These are phyloP conservation scores for Staphylotrichum longicolle DNA, from an alignment of 495 filamentous ascomycete genomes.

Conservation along the genomic window DNA sequence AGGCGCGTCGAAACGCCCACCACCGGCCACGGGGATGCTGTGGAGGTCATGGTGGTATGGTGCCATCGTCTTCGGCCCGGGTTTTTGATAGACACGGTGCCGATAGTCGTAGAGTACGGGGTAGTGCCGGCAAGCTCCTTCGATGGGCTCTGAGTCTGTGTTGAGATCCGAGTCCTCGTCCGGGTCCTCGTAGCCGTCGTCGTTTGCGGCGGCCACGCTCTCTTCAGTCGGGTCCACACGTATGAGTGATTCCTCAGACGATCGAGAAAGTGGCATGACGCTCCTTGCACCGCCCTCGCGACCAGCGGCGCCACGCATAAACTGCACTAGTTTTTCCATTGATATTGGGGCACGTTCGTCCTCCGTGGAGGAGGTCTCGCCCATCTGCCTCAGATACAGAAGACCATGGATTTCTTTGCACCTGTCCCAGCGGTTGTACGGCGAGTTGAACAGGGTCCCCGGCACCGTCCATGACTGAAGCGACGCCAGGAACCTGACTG, in stretches of 20 bases:
- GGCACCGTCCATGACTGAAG: not conserved
- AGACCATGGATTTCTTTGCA: not conserved
- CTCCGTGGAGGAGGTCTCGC: not conserved
- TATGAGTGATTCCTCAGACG: not conserved
- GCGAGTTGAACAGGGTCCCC: not conserved
- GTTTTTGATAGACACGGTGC: slow-evolving; percentile 2
- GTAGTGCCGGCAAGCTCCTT: not conserved
- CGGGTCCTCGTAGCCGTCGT: slow-evolving; percentile 1
- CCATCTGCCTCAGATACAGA: not conserved
- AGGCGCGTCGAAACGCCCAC: too few species aligned
- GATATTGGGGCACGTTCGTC: not conserved
- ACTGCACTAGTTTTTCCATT: not conserved
- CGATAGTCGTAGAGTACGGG: not conserved
- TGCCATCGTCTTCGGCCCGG: not conserved
- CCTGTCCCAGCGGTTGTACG: slow-evolving; percentile 2
- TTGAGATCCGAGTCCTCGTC: slow-evolving; percentile 4
- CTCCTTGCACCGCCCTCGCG: not conserved
- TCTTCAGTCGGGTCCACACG: not conserved
- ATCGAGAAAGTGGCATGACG: not conserved
- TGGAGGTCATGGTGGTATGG: slow-evolving; percentile 1
- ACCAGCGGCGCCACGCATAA: not conserved
- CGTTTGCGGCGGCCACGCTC: not conserved
- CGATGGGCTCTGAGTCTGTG: not conserved
- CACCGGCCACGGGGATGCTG: not conserved
- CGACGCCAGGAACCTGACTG: not conserved